phyloP scores from a whole-genome alignment of 2,329 filamentous ascomycete genomes.

The Aspergillus sp. region DNA sequence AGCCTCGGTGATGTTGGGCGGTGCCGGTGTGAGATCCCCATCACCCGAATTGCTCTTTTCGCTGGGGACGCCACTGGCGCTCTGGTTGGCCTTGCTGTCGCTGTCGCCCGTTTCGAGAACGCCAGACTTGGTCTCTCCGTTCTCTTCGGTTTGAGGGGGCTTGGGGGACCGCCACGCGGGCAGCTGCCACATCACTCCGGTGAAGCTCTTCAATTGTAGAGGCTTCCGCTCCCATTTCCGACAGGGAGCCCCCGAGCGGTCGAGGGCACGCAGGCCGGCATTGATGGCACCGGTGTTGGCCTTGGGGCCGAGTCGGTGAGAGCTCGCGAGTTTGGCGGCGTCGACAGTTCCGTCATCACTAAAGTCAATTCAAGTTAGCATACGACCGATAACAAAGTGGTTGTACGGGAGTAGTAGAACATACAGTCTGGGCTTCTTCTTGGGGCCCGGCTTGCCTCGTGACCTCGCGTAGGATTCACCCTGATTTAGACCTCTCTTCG shows the following conservation, averaged over 20 bases:
- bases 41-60: constrained; percentile 59
- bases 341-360: constrained; percentile 53
- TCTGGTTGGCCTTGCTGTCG: constrained; percentile 56
- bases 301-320: constrained; percentile 89
- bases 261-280: constrained; percentile 87
- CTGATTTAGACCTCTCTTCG: constrained; percentile 56
- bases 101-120: constrained; percentile 55
- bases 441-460: constrained; percentile 85
- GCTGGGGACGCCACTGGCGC: constrained; percentile 54
- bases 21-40: constrained; percentile 44
- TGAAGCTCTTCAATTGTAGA: constrained; percentile 88
- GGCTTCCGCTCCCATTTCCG: constrained; percentile 84
- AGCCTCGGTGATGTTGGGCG: constrained; percentile 49
- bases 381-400: background rate
- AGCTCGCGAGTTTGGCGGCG: constrained; percentile 33
- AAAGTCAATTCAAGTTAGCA: constrained; percentile 3
- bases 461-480: constrained; percentile 65
- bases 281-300: constrained; percentile 98
- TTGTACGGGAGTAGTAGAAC: constrained; percentile 39
- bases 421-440: constrained; percentile 94
- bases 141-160: constrained; percentile 49
- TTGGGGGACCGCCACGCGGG: constrained; percentile 70
- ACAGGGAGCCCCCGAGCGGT: constrained; percentile 87
- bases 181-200: constrained; percentile 78
- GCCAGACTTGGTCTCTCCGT: constrained; percentile 57